phyloP scores from a whole-genome alignment of 2,329 filamentous ascomycete species.

The Ceratocystis huliohia region DNA sequence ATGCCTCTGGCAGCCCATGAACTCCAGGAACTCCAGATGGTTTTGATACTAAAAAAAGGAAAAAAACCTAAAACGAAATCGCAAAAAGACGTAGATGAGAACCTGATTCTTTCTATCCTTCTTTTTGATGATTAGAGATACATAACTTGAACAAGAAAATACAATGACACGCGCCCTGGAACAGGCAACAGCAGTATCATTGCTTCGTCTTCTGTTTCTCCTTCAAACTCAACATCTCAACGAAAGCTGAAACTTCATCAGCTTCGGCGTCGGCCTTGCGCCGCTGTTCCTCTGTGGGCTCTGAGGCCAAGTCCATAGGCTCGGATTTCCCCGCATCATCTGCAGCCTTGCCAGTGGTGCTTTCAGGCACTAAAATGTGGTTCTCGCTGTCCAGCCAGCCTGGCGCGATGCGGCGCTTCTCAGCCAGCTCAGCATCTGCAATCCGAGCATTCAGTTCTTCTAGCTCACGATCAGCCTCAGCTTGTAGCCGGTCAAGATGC shows the following conservation, averaged over 20 bases:
- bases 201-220: constrained; percentile 13
- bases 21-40: not conserved
- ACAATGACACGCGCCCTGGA: not conserved
- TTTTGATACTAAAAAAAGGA: not conserved
- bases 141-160: not conserved
- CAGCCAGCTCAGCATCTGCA: constrained; percentile 53
- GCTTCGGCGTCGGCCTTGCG: constrained; percentile 29
- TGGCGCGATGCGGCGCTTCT: constrained; percentile 67
- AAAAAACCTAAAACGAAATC: too few species aligned
- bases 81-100: not conserved
- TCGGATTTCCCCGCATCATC: constrained; percentile 29
- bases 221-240: constrained; percentile 17
- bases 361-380: constrained; percentile 55
- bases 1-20: not conserved
- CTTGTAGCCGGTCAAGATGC: constrained; percentile 57
- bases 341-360: constrained; percentile 24
- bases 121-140: not conserved
- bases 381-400: constrained; percentile 70
- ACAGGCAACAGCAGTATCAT: not conserved
- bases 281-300: constrained; percentile 19
- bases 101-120: not conserved
- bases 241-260: constrained; percentile 28
- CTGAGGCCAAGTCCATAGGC: constrained; percentile 22
- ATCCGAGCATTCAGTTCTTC: constrained; percentile 57
- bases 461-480: constrained; percentile 55